A percentile compares a stretch with the other conserved stretches of the same genome.
phyloP scores from a whole-genome alignment of 2,329 filamentous ascomycete genomes.

The Thyridium curvatum region DNA sequence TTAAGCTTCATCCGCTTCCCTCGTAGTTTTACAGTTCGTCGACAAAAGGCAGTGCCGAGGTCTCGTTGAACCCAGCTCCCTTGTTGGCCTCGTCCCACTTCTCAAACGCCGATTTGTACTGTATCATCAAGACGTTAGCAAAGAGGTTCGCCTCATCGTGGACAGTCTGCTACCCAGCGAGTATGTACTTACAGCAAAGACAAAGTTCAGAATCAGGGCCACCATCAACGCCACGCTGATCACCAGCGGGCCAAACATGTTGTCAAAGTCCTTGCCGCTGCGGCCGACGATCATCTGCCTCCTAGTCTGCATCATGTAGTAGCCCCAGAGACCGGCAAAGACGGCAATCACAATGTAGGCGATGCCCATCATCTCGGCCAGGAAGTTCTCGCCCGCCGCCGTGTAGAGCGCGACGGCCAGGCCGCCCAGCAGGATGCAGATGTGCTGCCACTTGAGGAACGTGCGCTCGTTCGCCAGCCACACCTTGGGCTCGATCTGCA shows the following conservation, averaged over 20 bases:
- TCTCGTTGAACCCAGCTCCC: no score
- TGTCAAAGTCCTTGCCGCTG: slow-evolving; percentile 91
- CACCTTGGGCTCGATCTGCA: slow-evolving; percentile 94
- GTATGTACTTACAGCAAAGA: slow-evolving; percentile 61
- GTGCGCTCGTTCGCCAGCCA: slow-evolving; percentile 98
- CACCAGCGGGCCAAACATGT: slow-evolving; percentile 74
- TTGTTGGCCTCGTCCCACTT: slow-evolving; percentile 7
- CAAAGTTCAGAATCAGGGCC: slow-evolving; percentile 81
- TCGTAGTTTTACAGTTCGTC: no score
- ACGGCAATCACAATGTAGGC: slow-evolving; percentile 76
- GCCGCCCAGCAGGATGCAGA: slow-evolving; percentile 78
- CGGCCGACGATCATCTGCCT: slow-evolving; percentile 74
- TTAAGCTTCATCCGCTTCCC: no score
- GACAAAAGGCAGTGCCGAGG: no score
- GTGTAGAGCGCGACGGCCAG: slow-evolving; percentile 84
- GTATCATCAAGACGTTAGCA: no score
- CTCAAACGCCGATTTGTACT: slow-evolving; percentile 12
- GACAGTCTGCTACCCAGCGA: no score
- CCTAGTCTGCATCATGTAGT: slow-evolving; percentile 70
- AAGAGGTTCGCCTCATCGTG: no score
- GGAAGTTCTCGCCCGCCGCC: slow-evolving; percentile 71
- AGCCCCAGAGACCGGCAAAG: slow-evolving; percentile 85
- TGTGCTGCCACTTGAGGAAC: slow-evolving; percentile 98
- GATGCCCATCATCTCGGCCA: slow-evolving; percentile 74
- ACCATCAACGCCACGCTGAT: slow-evolving; percentile 73